These are phyloP conservation scores for Pestalotiopsis sp. DNA, from an alignment of 2,329 filamentous ascomycete genomes.

Conservation along the genomic window DNA sequence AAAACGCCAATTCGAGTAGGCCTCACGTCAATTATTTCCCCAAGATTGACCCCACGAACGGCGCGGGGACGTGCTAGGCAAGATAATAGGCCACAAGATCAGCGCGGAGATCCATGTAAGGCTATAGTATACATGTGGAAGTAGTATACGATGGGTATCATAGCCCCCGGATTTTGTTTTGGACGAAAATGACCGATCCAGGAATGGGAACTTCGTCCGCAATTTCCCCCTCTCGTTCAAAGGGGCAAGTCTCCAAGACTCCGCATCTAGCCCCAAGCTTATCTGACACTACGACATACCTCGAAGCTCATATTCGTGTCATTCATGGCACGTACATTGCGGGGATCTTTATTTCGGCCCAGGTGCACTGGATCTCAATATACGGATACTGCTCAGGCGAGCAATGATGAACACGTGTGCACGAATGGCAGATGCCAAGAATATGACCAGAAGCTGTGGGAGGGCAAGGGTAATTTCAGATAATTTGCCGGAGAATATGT, in stretches of 20 bases:
- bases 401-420: background rate
- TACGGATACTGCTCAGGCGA: background rate
- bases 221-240: background rate
- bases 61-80: background rate
- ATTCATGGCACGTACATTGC: background rate
- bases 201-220: background rate
- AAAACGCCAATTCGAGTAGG: background rate
- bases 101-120: constrained; percentile 2
- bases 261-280: background rate
- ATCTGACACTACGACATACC: background rate
- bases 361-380: background rate
- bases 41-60: background rate
- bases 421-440: background rate
- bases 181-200: background rate
- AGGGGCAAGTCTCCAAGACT: background rate
- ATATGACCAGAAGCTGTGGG: background rate
- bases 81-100: background rate
- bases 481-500: too few species aligned
- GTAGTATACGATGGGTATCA: background rate
- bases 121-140: background rate
- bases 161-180: background rate
- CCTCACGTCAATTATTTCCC: background rate
- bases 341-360: background rate
- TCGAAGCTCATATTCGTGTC: background rate
- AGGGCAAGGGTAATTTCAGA: too few species aligned